Evolutionary conservation across 805 yeast genomes (phyloP), one percentile per base, ranked within the genome.

Genomic region (Yueomyces sinensis): DNA sequence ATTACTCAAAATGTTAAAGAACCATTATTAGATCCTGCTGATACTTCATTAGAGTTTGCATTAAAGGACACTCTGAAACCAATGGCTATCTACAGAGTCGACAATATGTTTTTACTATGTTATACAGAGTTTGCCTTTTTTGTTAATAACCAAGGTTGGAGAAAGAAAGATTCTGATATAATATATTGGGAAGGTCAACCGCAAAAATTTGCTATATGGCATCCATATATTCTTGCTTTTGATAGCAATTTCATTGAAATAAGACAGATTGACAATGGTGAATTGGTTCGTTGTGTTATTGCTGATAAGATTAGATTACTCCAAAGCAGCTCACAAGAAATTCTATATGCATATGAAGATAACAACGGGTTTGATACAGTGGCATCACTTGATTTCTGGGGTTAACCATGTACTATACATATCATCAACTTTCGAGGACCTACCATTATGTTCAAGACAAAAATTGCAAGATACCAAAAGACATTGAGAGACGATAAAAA

Each of bases 181-280:
- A 79, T 91, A 34, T 76, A 81, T 52, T 91, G 98, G 98, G 97
- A 91, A 60, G 96, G 97, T 27, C 72, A 76, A 34, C 97, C 98
- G 5, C 91, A 81, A 50, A 75, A 78, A 41, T 84, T 91, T 56
- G 93, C 96, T 14, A 66, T 91, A 31, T 84, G 94, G 71, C 89
- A 87, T 60, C 98, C 98, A 3, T 89, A 86, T 52, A 64, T 91
- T 36, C 61, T 91, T 33, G 91, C 95, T 4, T 91, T 91, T 60
- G 97, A 89, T 52, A 72, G 77, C 15, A 79, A 74, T 38, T 86
- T 91, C 47, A 83, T 91, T 54, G 98, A 91, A 61, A 81, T 91
- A 32, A 70, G 98, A 39, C 84, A 86, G 46, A 84, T 87, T 50
- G 94, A 86, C 46, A 74, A 82, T 14, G 86, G 91, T 3, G 93